These are phyloP conservation scores for Epichloe bromicola DNA, from an alignment of 2,329 filamentous ascomycete species.

Conservation along the genomic window DNA sequence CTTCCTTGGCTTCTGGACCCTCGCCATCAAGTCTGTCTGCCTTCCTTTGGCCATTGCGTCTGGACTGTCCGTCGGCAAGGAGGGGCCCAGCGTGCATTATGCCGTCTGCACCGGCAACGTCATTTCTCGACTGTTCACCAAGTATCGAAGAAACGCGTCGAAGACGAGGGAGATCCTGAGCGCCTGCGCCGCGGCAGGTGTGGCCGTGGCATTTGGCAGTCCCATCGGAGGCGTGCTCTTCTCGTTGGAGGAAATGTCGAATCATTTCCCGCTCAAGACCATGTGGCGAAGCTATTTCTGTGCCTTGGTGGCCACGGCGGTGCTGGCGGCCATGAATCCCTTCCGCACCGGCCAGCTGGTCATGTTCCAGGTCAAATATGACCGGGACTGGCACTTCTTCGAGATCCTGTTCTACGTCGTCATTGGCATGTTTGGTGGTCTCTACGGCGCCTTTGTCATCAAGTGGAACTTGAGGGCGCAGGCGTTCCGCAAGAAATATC, in stretches of 20 bases:
- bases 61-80: conserved; percentile 88
- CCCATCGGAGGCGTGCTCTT: conserved; percentile 95
- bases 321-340: conserved; percentile 90
- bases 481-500: conserved; percentile 86
- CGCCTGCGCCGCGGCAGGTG: conserved; percentile 86
- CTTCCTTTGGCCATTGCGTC: conserved; percentile 87
- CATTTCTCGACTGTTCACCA: conserved; percentile 82
- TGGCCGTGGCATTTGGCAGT: conserved; percentile 92
- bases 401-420: conserved; percentile 87
- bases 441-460: conserved; percentile 94
- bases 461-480: conserved; percentile 92
- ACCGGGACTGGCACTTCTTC: conserved; percentile 96
- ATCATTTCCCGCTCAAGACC: conserved; percentile 90
- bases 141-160: conserved; percentile 81
- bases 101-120: conserved; percentile 96
- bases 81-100: conserved; percentile 97
- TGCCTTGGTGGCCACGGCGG: conserved; percentile 84
- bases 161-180: conserved; percentile 93
- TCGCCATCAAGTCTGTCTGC: conserved; percentile 87
- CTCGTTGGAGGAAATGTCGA: conserved; percentile 95
- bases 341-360: conserved; percentile 94
- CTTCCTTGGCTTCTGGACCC: conserved; percentile 81
- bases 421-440: conserved; percentile 81
- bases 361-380: conserved; percentile 97
- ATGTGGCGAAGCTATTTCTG: conserved; percentile 98